These are phyloP conservation scores for Ceratonia siliqua DNA, from an alignment of 306 rosid species.

Conservation along the genomic window DNA sequence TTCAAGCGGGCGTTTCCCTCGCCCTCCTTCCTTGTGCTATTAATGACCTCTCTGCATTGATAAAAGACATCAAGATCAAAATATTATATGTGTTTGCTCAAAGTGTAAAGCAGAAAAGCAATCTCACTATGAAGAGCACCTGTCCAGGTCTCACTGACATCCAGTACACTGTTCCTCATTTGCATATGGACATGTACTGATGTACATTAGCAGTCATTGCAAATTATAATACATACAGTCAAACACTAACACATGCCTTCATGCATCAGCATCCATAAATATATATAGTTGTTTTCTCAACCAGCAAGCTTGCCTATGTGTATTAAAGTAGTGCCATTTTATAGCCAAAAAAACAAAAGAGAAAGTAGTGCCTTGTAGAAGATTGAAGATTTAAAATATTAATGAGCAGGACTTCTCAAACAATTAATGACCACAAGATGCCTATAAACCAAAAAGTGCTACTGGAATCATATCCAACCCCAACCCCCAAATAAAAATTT, in stretches of 20 bases:
- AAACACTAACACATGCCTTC: background rate
- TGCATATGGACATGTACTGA: slow-evolving; percentile 10
- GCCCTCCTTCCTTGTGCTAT: slow-evolving; percentile 64
- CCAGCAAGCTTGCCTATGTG: background rate
- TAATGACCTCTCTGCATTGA: slow-evolving; percentile 77
- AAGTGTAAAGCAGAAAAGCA: slow-evolving; percentile 18
- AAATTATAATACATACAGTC: background rate
- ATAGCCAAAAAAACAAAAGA: background rate
- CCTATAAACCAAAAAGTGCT: background rate
- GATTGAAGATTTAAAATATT: background rate
- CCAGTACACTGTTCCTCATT: slow-evolving; percentile 9
- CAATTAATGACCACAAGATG: slow-evolving; percentile 12
- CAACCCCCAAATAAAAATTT: background rate
- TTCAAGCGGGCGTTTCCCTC: slow-evolving; percentile 70
- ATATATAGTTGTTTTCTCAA: background rate
- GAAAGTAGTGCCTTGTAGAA: slow-evolving; percentile 1
- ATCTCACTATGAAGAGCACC: slow-evolving; percentile 21
- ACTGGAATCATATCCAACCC: background rate
- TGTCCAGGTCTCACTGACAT: slow-evolving; percentile 12
- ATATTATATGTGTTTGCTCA: background rate
- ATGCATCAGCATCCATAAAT: slow-evolving; percentile 16
- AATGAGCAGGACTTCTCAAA: slow-evolving; percentile 30
- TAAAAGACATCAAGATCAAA: slow-evolving; percentile 35
- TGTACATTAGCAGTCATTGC: slow-evolving; percentile 18
- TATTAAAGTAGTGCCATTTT: slow-evolving; percentile 3